phyloP scores from a whole-genome alignment of 345 rosid species.

The Litchi chinensis region DNA sequence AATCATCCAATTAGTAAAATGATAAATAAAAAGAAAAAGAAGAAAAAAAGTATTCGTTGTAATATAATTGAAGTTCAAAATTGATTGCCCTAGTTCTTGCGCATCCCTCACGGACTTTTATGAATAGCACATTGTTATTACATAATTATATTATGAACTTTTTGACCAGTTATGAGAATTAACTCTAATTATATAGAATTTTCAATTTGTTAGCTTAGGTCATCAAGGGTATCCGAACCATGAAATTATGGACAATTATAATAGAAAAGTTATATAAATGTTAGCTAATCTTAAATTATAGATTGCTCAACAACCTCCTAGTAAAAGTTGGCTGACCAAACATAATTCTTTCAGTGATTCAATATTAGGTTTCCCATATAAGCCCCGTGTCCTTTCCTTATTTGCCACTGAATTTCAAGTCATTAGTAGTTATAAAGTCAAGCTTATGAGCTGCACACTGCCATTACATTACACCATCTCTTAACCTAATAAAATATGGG shows the following conservation, averaged over 20 bases:
- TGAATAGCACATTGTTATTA: too few relatives aligned
- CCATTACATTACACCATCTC: background rate
- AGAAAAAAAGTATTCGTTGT: too few relatives aligned
- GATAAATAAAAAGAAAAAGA: too few relatives aligned
- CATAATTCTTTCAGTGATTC: background rate
- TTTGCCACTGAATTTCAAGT: background rate
- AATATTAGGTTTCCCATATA: background rate
- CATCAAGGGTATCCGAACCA: background rate
- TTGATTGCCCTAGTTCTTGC: too few relatives aligned
- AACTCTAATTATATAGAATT: too few relatives aligned
- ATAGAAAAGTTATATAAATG: too few relatives aligned
- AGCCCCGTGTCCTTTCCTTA: background rate
- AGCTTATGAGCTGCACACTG: background rate
- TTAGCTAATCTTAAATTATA: background rate
- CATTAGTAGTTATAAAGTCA: background rate
- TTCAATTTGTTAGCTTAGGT: background rate
- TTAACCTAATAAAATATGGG: background rate
- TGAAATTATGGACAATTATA: too few relatives aligned
- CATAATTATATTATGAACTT: too few relatives aligned
- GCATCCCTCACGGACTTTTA: background rate
- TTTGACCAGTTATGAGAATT: too few relatives aligned
- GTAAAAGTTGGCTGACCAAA: slow-evolving; percentile 9
- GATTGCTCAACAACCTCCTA: background rate
- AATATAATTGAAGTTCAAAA: too few relatives aligned
- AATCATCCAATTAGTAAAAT: too few relatives aligned